Percentiles rank a stretch among this genome's conserved stretches.
Evolutionary conservation across 2,329 filamentous ascomycete species (phyloP).

Genomic region (Pseudogymnoascus sp.): DNA sequence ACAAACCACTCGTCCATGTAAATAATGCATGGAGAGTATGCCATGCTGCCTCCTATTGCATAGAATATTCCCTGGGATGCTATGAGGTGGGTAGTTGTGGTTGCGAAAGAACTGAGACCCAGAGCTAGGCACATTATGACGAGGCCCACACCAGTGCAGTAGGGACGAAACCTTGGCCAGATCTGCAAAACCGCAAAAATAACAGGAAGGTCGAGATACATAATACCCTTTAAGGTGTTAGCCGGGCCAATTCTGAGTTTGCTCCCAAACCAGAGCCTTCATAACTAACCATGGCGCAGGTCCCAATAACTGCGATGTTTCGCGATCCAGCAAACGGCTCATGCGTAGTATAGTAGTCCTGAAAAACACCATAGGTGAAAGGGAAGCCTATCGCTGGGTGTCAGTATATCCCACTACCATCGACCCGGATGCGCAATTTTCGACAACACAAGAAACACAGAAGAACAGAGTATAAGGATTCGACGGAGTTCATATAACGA

Average conservation of each 20-base stretch:
- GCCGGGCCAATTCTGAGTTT: neutral
- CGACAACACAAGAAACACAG: conserved; percentile 58
- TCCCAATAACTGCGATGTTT: conserved; percentile 55
- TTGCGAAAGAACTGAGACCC: conserved; percentile 46
- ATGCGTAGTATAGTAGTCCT: conserved; percentile 56
- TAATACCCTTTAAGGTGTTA: conserved; percentile 36
- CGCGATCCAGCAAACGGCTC: conserved; percentile 46
- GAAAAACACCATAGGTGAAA: conserved; percentile 61
- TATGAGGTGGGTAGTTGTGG: conserved; percentile 45
- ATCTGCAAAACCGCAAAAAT: conserved; percentile 37
- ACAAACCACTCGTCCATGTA: conserved; percentile 58
- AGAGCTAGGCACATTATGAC: conserved; percentile 35
- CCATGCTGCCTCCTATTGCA: conserved; percentile 46
- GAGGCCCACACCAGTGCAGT: conserved; percentile 33
- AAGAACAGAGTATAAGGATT: conserved; percentile 52
- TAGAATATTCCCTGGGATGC: conserved; percentile 53
- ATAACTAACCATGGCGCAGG: conserved; percentile 28
- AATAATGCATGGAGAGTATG: conserved; percentile 47
- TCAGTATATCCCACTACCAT: neutral
- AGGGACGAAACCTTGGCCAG: conserved; percentile 33
- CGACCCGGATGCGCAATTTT: conserved; percentile 32
- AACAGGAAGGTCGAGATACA: conserved; percentile 46
- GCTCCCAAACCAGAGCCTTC: conserved; percentile 39
- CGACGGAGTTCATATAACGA: neutral
- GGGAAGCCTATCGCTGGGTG: conserved; percentile 46